Base-by-base conservation (phyloP, 352 stramenopile genomes). In the Phytopythium boreale region DNA sequence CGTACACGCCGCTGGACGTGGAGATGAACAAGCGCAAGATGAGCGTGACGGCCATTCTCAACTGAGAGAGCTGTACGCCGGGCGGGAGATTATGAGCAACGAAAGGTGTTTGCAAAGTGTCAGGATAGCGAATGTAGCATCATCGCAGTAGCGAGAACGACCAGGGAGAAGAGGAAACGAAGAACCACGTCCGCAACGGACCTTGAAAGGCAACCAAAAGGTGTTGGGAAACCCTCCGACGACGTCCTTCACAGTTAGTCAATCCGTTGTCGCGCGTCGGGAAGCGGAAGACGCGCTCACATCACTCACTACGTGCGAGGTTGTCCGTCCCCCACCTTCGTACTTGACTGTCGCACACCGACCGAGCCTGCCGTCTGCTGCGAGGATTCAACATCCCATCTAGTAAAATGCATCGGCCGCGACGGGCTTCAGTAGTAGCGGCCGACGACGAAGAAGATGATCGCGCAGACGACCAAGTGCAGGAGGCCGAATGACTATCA, bases 371-470 rank as follows among this genome's bases (percentile, higher is more conserved):
- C 8, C 43, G 6, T 22, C 41, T 20, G 41, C 17, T 15, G 20
- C 26, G 43, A 26, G 20, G 49, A n/a, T 36, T 17, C 49, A 24
- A 29, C 22, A 2, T 34, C 36, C 53, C 53, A 59, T 60, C 56
- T 62, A 60, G 22, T 27, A 53, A 22, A 15, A 44, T 34, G 43
- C 17, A 36, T 17, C n/a, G n/a, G n/a, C n/a, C n/a, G n/a, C n/a
- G n/a, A 4, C 34, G 56, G 20, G 52, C n/a, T 29, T 39, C 37
- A 93, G 71, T 90, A 93, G 66, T 92, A 96, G 71, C 85, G 86
- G 4, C 88, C 88, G 64, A 96, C 76, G 69, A 96, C 79, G 77
- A 95, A 96, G 80, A 94, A 95, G 72, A 96, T 85, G 72, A 96
- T 92, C 50, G 86, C 86, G 62, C 84, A 93, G 52, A 96, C 74